phyloP scores from a whole-genome alignment of 495 filamentous ascomycete species.

The Aspergillus avenaceus region DNA sequence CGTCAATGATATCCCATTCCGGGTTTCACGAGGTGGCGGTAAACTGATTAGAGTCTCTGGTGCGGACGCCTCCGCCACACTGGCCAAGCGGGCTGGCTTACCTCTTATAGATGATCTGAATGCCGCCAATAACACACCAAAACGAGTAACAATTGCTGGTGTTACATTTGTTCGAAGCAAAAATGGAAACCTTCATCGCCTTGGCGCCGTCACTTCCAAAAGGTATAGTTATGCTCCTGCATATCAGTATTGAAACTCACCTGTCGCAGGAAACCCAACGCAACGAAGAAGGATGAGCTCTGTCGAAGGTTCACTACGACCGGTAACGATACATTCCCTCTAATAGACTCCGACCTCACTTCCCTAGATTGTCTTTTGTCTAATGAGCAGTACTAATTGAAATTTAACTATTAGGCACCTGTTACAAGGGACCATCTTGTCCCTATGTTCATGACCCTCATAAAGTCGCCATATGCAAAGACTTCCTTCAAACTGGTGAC shows the following conservation, averaged over 20 bases:
- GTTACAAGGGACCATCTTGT: slow-evolving; percentile 74
- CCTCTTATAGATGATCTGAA: slow-evolving; percentile 54
- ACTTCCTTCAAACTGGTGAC: slow-evolving; percentile 73
- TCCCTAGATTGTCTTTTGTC: slow-evolving; percentile 1
- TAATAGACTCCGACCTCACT: background rate
- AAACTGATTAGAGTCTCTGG: slow-evolving; percentile 75
- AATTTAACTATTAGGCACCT: slow-evolving; percentile 59
- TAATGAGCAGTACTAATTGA: slow-evolving; percentile 9
- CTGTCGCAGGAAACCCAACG: slow-evolving; percentile 37
- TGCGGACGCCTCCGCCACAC: slow-evolving; percentile 36
- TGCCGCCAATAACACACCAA: slow-evolving; percentile 68
- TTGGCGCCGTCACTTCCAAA: slow-evolving; percentile 42
- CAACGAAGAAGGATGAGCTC: slow-evolving; percentile 64
- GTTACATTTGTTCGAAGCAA: slow-evolving; percentile 88
- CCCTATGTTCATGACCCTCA: slow-evolving; percentile 79
- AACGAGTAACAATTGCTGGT: slow-evolving; percentile 70
- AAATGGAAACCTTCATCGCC: slow-evolving; percentile 82
- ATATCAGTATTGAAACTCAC: slow-evolving; percentile 17
- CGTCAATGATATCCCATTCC: slow-evolving; percentile 74
- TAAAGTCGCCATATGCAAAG: slow-evolving; percentile 89
- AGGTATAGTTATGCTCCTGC: slow-evolving; percentile 22
- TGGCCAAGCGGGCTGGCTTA: slow-evolving; percentile 38
- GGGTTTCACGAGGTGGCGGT: slow-evolving; percentile 72
- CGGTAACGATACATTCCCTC: slow-evolving; percentile 56
- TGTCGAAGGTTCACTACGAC: slow-evolving; percentile 90